Evolutionary conservation across 2,329 filamentous ascomycete genomes (phyloP).

Genomic region (Nannizziopsis arthrosporioides): DNA sequence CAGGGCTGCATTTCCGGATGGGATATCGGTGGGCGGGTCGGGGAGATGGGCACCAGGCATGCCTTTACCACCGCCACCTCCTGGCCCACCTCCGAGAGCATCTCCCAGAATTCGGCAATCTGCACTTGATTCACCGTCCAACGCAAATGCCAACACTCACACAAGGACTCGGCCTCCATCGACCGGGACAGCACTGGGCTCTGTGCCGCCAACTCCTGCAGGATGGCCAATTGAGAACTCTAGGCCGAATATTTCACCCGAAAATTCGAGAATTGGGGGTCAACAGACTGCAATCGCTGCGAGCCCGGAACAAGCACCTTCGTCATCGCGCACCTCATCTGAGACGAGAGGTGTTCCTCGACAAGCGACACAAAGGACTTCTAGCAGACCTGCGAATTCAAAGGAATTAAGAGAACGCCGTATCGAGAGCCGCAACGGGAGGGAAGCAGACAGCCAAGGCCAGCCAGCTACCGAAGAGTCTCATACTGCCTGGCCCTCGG

Average conservation of each 20-base stretch:
- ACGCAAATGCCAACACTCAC: not conserved
- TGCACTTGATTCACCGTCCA: not conserved
- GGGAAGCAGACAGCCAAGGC: conserved; percentile 36
- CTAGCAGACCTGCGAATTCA: conserved; percentile 41
- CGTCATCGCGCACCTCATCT: not conserved
- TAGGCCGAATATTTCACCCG: not conserved
- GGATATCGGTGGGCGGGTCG: conserved; percentile 19
- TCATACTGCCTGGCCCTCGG: conserved; percentile 33
- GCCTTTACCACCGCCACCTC: conserved; percentile 38
- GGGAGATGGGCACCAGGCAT: conserved; percentile 34
- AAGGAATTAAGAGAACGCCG: conserved; percentile 55
- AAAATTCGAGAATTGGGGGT: not conserved
- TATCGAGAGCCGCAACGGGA: conserved; percentile 50
- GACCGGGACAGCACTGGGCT: conserved; percentile 2
- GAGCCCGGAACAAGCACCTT: not conserved
- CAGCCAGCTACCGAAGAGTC: conserved; percentile 3
- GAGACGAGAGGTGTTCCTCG: not conserved
- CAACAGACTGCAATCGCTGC: not conserved
- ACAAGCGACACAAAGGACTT: not conserved
- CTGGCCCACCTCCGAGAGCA: conserved; percentile 33
- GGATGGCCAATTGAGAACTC: conserved; percentile 30
- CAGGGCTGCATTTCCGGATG: conserved; percentile 24
- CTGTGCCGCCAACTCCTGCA: conserved; percentile 22
- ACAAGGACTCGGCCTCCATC: conserved; percentile 1
- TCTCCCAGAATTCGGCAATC: conserved; percentile 2